phyloP scores from a whole-genome alignment of 768 basidiomycete species.

The Tricholoma flavovirens region DNA sequence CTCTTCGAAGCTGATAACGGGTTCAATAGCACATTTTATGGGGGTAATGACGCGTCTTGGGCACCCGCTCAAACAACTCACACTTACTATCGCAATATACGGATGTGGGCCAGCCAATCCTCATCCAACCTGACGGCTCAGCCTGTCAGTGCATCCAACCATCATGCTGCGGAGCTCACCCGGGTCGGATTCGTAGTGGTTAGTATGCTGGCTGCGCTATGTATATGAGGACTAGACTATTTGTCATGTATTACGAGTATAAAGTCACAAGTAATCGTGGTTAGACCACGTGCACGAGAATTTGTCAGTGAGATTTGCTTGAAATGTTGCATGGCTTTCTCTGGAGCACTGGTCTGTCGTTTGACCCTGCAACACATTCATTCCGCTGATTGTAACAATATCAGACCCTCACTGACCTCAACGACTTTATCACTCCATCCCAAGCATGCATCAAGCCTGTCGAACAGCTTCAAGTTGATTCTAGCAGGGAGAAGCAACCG shows the following conservation, averaged over 20 bases:
- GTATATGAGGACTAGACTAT: conserved; percentile 6
- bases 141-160: conserved; percentile 21
- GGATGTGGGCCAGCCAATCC: conserved; percentile 51
- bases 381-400: background rate
- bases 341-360: conserved; percentile 70
- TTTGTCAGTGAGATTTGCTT: background rate
- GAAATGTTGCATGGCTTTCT: conserved; percentile 64
- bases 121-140: conserved; percentile 43
- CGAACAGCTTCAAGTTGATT: conserved; percentile 37
- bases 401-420: conserved; percentile 90
- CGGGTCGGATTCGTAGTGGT: background rate
- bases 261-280: too few species aligned
- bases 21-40: conserved; percentile 67
- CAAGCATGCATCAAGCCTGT: conserved; percentile 98
- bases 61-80: conserved; percentile 62
- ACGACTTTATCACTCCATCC: conserved; percentile 94
- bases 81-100: conserved; percentile 74
- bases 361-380: conserved; percentile 1
- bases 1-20: conserved; percentile 1
- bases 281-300: background rate
- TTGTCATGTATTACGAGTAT: too few species aligned
- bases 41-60: conserved; percentile 68
- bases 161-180: background rate
- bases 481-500: conserved; percentile 21
- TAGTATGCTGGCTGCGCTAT: conserved; percentile 4